Evolutionary conservation across 768 basidiomycete species (phyloP).

Genomic region (Mycena galericulata): DNA sequence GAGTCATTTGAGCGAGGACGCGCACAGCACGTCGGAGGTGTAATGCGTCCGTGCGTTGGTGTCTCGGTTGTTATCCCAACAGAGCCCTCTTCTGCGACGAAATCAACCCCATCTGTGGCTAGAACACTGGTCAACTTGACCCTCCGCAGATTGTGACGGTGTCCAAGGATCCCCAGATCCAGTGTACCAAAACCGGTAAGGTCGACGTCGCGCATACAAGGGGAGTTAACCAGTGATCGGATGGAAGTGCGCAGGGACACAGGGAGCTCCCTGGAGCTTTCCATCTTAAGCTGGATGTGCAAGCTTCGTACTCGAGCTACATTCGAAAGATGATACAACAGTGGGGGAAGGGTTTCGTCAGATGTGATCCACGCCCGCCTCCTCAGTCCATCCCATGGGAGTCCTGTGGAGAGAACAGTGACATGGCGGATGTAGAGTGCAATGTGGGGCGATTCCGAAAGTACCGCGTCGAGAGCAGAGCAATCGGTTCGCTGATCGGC

Average conservation of each 20-base stretch:
- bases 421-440: slow-evolving; percentile 18
- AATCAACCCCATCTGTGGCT: background rate
- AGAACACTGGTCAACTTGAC: slow-evolving; percentile 12
- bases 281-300: slow-evolving; percentile 10
- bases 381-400: background rate
- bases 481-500: background rate
- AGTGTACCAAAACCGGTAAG: slow-evolving; percentile 18
- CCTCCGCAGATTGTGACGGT: background rate
- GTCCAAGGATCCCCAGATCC: background rate
- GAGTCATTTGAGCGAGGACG: no score
- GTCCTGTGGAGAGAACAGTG: background rate
- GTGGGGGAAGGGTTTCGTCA: slow-evolving; percentile 2
- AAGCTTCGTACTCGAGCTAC: slow-evolving; percentile 3
- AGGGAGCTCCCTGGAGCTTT: background rate
- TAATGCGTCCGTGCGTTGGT: no score
- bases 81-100: background rate
- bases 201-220: slow-evolving; percentile 10
- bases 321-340: background rate
- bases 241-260: background rate
- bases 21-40: no score
- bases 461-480: background rate
- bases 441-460: slow-evolving; percentile 3
- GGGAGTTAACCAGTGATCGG: slow-evolving; percentile 7
- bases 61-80: no score
- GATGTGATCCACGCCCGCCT: background rate